These are phyloP conservation scores for Hypomontagnella monticulosa DNA, from an alignment of 495 filamentous ascomycete species.

Conservation along the genomic window DNA sequence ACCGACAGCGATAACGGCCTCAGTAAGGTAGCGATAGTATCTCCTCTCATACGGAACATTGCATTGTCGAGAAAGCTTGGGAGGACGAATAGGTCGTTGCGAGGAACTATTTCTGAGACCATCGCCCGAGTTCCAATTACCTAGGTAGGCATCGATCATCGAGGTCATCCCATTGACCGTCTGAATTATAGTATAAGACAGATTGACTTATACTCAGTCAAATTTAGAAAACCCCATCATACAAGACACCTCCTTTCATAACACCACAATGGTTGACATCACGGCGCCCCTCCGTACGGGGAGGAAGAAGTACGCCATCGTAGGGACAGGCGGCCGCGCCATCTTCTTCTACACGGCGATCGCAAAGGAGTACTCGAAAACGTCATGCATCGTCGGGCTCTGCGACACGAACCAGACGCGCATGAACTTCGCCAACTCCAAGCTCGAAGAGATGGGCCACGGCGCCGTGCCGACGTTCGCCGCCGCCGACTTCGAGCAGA, in stretches of 20 bases:
- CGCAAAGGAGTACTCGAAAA: conserved; percentile 56
- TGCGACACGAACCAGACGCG: conserved; percentile 61
- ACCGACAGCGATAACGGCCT: conserved; percentile 35
- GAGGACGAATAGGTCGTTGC: neutral
- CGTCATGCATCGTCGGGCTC: conserved; percentile 60
- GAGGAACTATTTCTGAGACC: neutral
- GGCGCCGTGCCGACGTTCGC: conserved; percentile 58
- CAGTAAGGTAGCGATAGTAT: conserved; percentile 3
- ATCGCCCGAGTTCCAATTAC: neutral
- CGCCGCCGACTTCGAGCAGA: conserved; percentile 61
- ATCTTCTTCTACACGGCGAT: conserved; percentile 68
- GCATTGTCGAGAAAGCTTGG: neutral
- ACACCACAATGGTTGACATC: conserved; percentile 32
- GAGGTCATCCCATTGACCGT: no score
- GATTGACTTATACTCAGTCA: no score
- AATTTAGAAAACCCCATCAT: neutral
- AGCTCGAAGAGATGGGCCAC: conserved; percentile 49
- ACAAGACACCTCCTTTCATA: neutral
- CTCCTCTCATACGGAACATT: conserved; percentile 1
- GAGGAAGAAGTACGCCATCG: conserved; percentile 53
- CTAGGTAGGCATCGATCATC: no score
- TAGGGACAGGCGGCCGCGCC: conserved; percentile 57
- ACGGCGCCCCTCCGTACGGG: conserved; percentile 20
- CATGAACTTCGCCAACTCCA: conserved; percentile 54
- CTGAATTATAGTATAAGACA: no score